A percentile compares a stretch with the other conserved stretches of the same genome.
Evolutionary conservation across 1,284 basidiomycete genomes (phyloP).

Genomic region (Bothia castanella): DNA sequence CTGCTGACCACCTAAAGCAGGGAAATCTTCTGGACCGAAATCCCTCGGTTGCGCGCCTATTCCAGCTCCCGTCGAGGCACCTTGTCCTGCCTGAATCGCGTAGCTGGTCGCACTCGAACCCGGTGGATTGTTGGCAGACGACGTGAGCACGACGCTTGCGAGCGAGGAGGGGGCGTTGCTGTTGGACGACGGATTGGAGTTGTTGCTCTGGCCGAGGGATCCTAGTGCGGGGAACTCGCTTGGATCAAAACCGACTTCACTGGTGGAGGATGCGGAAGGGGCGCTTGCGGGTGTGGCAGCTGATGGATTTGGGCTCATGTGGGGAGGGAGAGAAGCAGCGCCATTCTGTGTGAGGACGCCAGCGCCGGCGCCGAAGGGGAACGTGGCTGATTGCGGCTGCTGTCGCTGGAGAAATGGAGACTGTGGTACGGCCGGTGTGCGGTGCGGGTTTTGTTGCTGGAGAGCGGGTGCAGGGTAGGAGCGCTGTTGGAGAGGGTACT

Average conservation of each 20-base stretch:
- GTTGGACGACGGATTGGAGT: slow-evolving; percentile 30
- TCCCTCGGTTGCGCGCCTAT: slow-evolving; percentile 52
- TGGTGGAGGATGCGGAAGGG: slow-evolving; percentile 59
- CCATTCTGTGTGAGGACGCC: slow-evolving; percentile 56
- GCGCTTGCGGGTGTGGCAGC: slow-evolving; percentile 42
- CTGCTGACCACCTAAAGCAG: slow-evolving; percentile 67
- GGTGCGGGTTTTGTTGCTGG: slow-evolving; percentile 55
- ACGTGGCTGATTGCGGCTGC: slow-evolving; percentile 49
- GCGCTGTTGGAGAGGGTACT: slow-evolving; percentile 61
- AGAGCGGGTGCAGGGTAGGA: slow-evolving; percentile 46
- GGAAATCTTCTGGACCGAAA: slow-evolving; percentile 79
- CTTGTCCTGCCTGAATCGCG: slow-evolving; percentile 71
- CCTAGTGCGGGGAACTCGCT: slow-evolving; percentile 84
- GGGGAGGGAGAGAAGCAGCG: slow-evolving; percentile 48
- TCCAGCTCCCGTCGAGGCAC: slow-evolving; percentile 40
- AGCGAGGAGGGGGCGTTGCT: slow-evolving; percentile 34
- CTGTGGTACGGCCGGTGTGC: slow-evolving; percentile 55
- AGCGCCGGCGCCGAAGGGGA: slow-evolving; percentile 45
- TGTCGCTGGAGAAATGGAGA: slow-evolving; percentile 60
- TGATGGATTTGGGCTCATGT: slow-evolving; percentile 49
- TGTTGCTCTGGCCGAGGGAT: slow-evolving; percentile 45
- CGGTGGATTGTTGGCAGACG: slow-evolving; percentile 36
- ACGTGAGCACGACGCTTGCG: slow-evolving; percentile 16
- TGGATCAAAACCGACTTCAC: slow-evolving; percentile 75
- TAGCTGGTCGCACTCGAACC: slow-evolving; percentile 52